These are phyloP conservation scores for Scenedesmus sp. DNA, from an alignment of 163 green algal genomes.

Conservation along the genomic window DNA sequence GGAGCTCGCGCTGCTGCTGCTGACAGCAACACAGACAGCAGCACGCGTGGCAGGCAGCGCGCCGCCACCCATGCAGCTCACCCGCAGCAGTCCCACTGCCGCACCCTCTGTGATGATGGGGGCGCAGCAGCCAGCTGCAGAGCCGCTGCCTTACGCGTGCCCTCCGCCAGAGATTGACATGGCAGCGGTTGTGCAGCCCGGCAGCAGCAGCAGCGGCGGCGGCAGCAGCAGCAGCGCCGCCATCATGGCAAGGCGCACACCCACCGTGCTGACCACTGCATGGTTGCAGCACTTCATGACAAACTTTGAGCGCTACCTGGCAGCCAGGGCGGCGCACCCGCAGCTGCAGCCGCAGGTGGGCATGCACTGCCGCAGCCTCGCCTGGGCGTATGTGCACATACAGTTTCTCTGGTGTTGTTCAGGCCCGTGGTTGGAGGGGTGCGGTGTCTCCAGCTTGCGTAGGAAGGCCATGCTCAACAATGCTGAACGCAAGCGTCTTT, in stretches of 20 bases:
- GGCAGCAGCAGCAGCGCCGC: conserved; percentile 2
- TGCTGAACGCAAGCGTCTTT: no score
- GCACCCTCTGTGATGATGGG: neutral
- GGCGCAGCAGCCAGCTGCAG: neutral
- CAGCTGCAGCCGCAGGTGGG: conserved; percentile 14
- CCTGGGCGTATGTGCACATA: no score
- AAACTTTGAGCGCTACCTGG: conserved; percentile 24
- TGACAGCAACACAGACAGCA: conserved; percentile 26
- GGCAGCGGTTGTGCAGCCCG: neutral
- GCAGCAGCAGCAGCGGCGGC: neutral
- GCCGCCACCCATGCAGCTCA: neutral
- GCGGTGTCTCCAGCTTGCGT: no score
- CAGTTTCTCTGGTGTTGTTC: no score
- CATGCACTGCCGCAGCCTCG: neutral
- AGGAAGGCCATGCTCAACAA: no score
- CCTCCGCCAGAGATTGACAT: neutral
- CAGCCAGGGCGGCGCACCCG: conserved; percentile 31
- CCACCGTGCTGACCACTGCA: conserved; percentile 42
- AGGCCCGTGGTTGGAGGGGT: no score
- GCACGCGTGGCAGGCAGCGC: neutral
- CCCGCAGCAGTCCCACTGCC: neutral
- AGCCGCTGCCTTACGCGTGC: neutral
- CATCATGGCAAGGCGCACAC: neutral
- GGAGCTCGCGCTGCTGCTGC: conserved; percentile 47
- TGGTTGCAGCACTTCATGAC: conserved; percentile 52